Evolutionary conservation across 1,139 yeast genomes (phyloP), one percentile per base, ranked within the genome.

Genomic region (Debaryomyces sp.): DNA sequence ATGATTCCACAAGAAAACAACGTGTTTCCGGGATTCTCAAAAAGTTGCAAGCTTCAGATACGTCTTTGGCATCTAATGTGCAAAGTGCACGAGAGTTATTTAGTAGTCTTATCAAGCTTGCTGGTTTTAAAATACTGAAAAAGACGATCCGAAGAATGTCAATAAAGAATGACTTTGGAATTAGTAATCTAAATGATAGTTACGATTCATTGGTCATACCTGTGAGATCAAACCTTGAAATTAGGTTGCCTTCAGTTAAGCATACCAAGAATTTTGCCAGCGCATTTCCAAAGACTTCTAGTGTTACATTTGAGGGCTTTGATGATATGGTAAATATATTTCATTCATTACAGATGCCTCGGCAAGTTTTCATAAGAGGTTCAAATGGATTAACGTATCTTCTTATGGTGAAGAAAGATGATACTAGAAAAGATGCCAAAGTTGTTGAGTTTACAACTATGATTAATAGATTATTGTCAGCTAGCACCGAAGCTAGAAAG

Each of bases 351-450:
- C 98, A 92, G 64, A 84, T 81, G 70, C 99, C 99, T 0, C 82
- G 91, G 55, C 87, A 89, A 54, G 74, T 95, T 5, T 82, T 83
- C 4, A 71, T 94, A 2, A 70, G 83, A 45, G 99, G 98, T 0
- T 83, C 89, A 1, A 90, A 94, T 68, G 94, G 94, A 9, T 66
- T 70, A 12, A 66, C 73, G 0, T 92, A 91, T 63, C 80, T 85
- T 30, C 76, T 95, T 26, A 78, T 95, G 72, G 86, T 96, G 56
- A 95, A 95, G 64, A 81, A 85, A 54, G 99, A 95, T 65, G 99
- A 95, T 68, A 85, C 96, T 9, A 74, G 99, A 56, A 96, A 95
- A 63, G 99, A 95, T 71, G 96, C 97, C 5, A 87, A 96, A 56
- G 82, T 94, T 44, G 89, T 94, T 81, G 98, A 95, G 58, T 87